These are phyloP conservation scores for Ustilaginoidea virens DNA, from an alignment of 2,329 filamentous ascomycete species.

Conservation along the genomic window DNA sequence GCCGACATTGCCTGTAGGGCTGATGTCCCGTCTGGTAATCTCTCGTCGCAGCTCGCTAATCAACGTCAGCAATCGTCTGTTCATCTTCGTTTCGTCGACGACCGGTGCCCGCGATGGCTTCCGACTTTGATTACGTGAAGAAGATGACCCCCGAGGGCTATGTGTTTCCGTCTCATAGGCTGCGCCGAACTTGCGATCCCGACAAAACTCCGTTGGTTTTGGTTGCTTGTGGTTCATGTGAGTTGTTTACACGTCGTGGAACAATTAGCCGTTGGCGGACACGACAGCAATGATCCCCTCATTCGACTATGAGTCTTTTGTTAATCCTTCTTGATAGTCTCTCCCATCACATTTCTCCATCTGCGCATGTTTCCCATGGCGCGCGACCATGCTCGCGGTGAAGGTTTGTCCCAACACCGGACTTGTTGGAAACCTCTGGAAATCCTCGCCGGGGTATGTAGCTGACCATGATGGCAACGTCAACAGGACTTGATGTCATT, in stretches of 20 bases:
- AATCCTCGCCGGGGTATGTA: not conserved
- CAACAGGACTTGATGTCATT: slow-evolving; percentile 55
- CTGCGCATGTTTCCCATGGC: slow-evolving; percentile 84
- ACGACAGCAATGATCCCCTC: not conserved
- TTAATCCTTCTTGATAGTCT: slow-evolving; percentile 25
- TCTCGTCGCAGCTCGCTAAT: too few relatives aligned
- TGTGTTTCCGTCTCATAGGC: slow-evolving; percentile 43
- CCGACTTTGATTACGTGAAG: slow-evolving; percentile 18
- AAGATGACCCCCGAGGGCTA: slow-evolving; percentile 27
- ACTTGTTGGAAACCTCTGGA: too few relatives aligned
- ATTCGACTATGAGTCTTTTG: not conserved
- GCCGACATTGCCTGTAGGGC: not conserved
- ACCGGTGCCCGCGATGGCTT: slow-evolving; percentile 10
- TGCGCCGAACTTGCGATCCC: slow-evolving; percentile 35
- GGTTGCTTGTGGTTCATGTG: slow-evolving; percentile 45
- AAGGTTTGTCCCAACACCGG: too few relatives aligned
- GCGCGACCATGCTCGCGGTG: slow-evolving; percentile 53
- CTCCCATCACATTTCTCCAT: slow-evolving; percentile 61
- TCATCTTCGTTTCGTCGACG: slow-evolving; percentile 1
- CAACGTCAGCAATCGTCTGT: too few relatives aligned
- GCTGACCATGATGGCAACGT: slow-evolving; percentile 1
- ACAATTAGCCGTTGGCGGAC: not conserved
- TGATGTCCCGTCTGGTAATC: too few relatives aligned
- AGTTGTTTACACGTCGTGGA: slow-evolving; percentile 4
- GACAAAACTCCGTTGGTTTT: slow-evolving; percentile 3